Percentiles rank a stretch among this genome's conserved stretches.
Evolutionary conservation across 75 land plant genomes (phyloP).

Genomic region (Azolla pinnata): DNA sequence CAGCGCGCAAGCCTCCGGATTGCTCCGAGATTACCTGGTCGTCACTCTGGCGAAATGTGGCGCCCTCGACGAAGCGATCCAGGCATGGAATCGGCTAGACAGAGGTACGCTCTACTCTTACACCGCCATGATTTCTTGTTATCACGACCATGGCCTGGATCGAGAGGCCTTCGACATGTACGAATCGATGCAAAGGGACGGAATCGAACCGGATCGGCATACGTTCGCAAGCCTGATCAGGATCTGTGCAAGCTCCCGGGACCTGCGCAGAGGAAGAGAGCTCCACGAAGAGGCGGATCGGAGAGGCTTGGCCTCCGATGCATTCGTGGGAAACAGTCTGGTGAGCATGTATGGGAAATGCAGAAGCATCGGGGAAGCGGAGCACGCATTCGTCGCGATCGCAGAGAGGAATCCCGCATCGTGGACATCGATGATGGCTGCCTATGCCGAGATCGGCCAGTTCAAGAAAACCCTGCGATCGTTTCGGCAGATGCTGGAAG

Average conservation of each 20-base stretch:
- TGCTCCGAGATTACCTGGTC: not conserved
- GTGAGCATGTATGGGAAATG: constrained; percentile 22
- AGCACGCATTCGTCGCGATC: constrained; percentile 25
- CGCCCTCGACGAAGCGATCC: not conserved
- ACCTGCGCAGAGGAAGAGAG: not conserved
- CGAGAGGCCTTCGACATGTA: constrained; percentile 7
- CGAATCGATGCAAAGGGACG: constrained; percentile 1
- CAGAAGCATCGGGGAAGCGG: constrained; percentile 25
- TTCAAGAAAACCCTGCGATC: constrained; percentile 25
- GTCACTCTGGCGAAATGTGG: constrained; percentile 5
- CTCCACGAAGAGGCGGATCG: not conserved
- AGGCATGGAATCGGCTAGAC: not conserved
- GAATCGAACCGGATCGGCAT: not conserved
- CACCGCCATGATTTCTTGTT: constrained; percentile 4
- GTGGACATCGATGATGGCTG: constrained; percentile 52
- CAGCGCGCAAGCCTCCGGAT: too few relatives aligned
- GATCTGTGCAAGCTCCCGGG: not conserved
- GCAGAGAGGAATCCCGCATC: constrained; percentile 15
- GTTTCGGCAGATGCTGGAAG: constrained; percentile 31
- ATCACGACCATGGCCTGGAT: not conserved
- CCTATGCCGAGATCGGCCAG: constrained; percentile 39
- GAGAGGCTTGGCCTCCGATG: not conserved
- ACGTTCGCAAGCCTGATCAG: not conserved
- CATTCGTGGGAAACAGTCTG: constrained; percentile 28
- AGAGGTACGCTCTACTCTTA: not conserved